Conservation (phyloP, 1,284 basidiomycete species). For the Pisolithus thermaeus region DNA sequence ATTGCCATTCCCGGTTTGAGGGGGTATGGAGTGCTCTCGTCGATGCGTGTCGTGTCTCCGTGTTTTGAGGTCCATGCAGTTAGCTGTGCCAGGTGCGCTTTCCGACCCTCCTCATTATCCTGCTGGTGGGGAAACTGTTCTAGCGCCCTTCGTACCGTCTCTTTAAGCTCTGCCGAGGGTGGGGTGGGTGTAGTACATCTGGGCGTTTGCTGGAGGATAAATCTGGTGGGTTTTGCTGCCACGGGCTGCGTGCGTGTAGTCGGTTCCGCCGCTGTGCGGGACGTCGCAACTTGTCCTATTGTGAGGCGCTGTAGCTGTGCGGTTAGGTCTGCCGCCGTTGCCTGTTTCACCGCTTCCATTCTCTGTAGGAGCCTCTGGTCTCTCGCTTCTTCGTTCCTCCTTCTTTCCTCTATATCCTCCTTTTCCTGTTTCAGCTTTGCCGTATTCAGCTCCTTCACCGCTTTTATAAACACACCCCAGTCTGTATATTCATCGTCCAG, state of each 20-base stretch:
- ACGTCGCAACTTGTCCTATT: not conserved
- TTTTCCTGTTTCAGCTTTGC: not conserved
- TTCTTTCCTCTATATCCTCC: not conserved
- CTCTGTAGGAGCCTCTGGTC: too few species aligned
- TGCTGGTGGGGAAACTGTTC: not conserved
- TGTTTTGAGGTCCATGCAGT: not conserved
- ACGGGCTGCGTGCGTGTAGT: not conserved
- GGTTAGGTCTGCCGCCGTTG: not conserved
- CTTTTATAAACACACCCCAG: not conserved
- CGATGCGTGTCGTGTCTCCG: not conserved
- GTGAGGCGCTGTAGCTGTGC: not conserved
- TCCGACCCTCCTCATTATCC: not conserved
- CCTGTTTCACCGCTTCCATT: too few species aligned
- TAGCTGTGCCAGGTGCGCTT: not conserved
- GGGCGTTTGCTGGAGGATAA: not conserved
- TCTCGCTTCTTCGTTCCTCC: too few species aligned
- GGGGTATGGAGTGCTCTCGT: too few species aligned
- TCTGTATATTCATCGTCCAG: not conserved
- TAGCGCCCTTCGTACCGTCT: not conserved
- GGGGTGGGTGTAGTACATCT: not conserved
- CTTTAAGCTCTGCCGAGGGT: not conserved
- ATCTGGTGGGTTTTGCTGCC: not conserved
- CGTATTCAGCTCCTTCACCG: not conserved
- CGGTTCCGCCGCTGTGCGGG: not conserved
- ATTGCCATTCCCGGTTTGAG: not conserved